Evolutionary conservation across 2,329 filamentous ascomycete species (phyloP), one percentile per base, ranked within the genome.

Genomic region (Zasmidium cellare): DNA sequence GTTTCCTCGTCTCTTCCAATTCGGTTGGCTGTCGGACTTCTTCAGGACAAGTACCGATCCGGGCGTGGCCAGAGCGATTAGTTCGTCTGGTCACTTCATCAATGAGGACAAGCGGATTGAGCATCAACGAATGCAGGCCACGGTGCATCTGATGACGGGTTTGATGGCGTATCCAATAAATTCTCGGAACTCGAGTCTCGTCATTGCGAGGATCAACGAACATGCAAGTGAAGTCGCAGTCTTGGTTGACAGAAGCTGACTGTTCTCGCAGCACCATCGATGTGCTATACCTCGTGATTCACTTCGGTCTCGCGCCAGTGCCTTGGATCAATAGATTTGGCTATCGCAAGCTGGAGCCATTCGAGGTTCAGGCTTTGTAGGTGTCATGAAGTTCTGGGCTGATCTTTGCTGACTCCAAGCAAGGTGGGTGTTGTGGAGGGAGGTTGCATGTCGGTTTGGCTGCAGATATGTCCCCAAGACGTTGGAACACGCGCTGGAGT

Each of bases 301-400:
- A 58, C 22, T 58, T 58, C 19, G 56, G 56, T 28, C 45, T 58
- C n/a, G 56, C 56, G 2, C 56, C 56, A 19, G 51, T 58, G 2
- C 56, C 56, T 22, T 58, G 56, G 56, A 58, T 58, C 45, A 58
- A 58, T 46, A 49, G 48, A n/a, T 58, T 58, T 48, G 56, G 56
- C 3, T 58, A 58, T 53, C 56, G 51, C 3, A 58, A 58, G 31
- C 41, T 58, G 41, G 56, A 58, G 51, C 51, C 51, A 20, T 54
- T 54, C 45, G 51, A 54, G 24, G 51, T 54, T 23, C 51, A 54
- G 9, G 51, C 51, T 6, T 28, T 54, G 51, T 54, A 31, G 45
- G 51, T 54, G 9, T 12, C 23, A 47, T 28, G 18, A 1, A 12
- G 6, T 16, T n/a, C 41, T 31, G 16, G 11, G 9, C 41, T n/a